Conservation (phyloP, 305 asterid genomes). For the Petunia hybrid region DNA sequence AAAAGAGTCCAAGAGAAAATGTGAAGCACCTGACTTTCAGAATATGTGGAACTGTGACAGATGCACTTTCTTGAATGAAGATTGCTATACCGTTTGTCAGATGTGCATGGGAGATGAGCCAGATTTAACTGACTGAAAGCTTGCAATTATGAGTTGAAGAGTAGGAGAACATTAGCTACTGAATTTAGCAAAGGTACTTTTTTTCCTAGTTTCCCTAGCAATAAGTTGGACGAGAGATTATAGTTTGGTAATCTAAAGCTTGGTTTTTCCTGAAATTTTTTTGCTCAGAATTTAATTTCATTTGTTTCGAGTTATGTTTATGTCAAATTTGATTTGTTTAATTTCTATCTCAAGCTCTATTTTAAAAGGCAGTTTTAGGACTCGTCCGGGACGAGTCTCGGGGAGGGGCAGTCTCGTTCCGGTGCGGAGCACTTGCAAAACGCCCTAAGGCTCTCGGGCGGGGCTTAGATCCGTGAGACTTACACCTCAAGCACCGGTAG, state of each 20-base stretch:
- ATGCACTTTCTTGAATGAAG: slow-evolving; percentile 32
- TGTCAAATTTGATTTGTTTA: neutral
- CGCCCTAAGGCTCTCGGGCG: too few relatives aligned
- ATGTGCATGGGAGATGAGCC: neutral
- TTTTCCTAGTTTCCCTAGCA: neutral
- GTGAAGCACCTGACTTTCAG: neutral
- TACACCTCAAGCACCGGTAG: too few relatives aligned
- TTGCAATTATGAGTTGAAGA: neutral
- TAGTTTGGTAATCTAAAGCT: neutral
- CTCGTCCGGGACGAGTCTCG: neutral
- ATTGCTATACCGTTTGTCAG: slow-evolving; percentile 28
- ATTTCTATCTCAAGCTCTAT: neutral
- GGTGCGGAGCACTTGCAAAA: neutral
- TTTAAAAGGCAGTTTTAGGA: neutral
- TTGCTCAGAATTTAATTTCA: neutral
- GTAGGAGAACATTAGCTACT: neutral
- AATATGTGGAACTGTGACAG: slow-evolving; percentile 29
- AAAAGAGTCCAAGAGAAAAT: neutral
- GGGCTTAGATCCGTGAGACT: too few relatives aligned
- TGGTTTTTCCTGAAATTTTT: neutral
- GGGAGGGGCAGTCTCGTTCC: neutral
- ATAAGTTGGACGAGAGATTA: neutral
- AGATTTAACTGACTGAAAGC: neutral
- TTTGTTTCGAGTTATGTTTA: neutral
- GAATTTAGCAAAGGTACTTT: neutral